These are phyloP conservation scores for Ustilago xerochloae DNA, from an alignment of 1,284 basidiomycete species.

Conservation along the genomic window DNA sequence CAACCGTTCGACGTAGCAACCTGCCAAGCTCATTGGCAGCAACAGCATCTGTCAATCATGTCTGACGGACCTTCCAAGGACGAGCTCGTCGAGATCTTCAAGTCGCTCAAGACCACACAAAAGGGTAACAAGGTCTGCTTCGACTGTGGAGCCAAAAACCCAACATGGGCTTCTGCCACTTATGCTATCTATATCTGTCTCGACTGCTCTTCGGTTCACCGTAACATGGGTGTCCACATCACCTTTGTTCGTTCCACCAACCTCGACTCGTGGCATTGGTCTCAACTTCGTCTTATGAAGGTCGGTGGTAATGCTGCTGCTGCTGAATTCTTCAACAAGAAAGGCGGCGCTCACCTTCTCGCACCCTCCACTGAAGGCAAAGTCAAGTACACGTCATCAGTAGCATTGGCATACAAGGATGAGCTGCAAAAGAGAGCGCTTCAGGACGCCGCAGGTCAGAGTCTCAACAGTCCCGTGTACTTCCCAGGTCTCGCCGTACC, in stretches of 20 bases:
- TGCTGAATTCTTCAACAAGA: conserved; percentile 87
- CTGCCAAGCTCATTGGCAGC: not conserved
- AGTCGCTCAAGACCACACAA: conserved; percentile 58
- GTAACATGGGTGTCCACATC: conserved; percentile 98
- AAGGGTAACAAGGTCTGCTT: conserved; percentile 76
- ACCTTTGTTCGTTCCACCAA: conserved; percentile 97
- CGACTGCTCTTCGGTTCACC: conserved; percentile 93
- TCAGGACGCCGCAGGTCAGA: conserved; percentile 74
- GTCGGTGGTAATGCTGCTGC: conserved; percentile 92
- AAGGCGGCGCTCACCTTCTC: conserved; percentile 80
- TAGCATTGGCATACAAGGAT: conserved; percentile 89
- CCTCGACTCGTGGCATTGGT: conserved; percentile 92
- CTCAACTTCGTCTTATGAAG: conserved; percentile 94
- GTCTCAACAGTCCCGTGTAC: conserved; percentile 57
- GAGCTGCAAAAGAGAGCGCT: conserved; percentile 85
- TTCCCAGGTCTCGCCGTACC: conserved; percentile 70
- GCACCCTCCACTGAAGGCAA: conserved; percentile 79
- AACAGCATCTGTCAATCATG: conserved; percentile 26
- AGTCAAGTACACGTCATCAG: conserved; percentile 86
- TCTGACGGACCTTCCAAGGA: conserved; percentile 62
- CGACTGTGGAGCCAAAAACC: conserved; percentile 95
- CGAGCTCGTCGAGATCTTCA: conserved; percentile 67
- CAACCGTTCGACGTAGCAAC: not conserved
- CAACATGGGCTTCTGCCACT: conserved; percentile 96
- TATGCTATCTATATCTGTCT: conserved; percentile 98